Percentiles rank a stretch among this genome's conserved stretches.
These are phyloP conservation scores for Sporobolus alterniflorus DNA, from an alignment of 202 grass and related monocot genomes.

Conservation along the genomic window DNA sequence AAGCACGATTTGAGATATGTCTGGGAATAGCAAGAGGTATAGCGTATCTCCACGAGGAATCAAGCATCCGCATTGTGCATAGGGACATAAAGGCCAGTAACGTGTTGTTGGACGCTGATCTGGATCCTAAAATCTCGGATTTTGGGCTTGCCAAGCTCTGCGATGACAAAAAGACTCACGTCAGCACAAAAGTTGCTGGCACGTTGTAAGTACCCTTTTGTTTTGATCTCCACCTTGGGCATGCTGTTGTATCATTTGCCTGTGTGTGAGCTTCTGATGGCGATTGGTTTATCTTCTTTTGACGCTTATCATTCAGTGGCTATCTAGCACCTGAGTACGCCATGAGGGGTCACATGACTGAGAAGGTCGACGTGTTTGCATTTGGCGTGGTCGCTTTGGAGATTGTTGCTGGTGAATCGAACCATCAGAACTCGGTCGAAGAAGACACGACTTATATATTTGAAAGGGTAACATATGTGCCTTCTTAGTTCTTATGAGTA, in stretches of 20 bases:
- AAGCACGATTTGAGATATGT: conserved; percentile 73
- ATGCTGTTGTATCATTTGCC: not conserved
- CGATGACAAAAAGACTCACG: conserved; percentile 83
- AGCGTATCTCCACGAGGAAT: conserved; percentile 87
- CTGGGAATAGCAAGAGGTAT: conserved; percentile 79
- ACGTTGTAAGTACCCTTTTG: conserved; percentile 70
- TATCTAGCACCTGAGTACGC: conserved; percentile 94
- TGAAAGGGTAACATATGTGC: conserved; percentile 62
- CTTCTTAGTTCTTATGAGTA: too few species aligned
- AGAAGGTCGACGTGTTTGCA: conserved; percentile 89
- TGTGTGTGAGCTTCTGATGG: conserved; percentile 6
- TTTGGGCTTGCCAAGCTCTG: conserved; percentile 94
- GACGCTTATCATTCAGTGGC: conserved; percentile 47
- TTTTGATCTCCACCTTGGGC: not conserved
- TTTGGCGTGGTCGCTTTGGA: conserved; percentile 73
- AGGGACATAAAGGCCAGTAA: conserved; percentile 97
- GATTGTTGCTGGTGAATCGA: conserved; percentile 65
- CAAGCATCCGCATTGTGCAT: conserved; percentile 73
- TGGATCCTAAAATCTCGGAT: conserved; percentile 88
- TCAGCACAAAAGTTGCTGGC: conserved; percentile 89
- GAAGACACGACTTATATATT: conserved; percentile 64
- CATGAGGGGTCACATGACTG: conserved; percentile 94
- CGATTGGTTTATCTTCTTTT: conserved; percentile 1
- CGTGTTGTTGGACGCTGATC: conserved; percentile 75
- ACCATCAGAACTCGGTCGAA: conserved; percentile 43